Percentiles rank a stretch among this genome's conserved stretches.
These are phyloP conservation scores for Albophoma yamanashiensis DNA, from an alignment of 2,329 filamentous ascomycete species.

Conservation along the genomic window DNA sequence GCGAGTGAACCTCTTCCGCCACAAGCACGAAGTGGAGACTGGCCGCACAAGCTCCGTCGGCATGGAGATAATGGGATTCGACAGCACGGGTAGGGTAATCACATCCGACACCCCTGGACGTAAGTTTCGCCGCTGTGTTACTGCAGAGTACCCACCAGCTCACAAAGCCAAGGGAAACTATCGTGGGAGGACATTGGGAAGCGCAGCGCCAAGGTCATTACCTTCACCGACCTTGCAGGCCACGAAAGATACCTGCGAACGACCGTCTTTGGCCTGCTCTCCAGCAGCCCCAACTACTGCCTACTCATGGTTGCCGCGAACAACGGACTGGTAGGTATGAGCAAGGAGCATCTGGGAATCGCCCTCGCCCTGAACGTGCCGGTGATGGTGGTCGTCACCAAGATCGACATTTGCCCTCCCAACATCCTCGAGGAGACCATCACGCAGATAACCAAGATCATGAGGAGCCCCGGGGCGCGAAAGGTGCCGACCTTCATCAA, in stretches of 20 bases:
- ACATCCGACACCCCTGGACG: conserved; percentile 73
- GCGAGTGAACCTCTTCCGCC: conserved; percentile 88
- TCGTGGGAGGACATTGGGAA: conserved; percentile 98
- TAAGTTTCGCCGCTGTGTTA: conserved; percentile 29
- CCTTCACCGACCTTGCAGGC: conserved; percentile 89
- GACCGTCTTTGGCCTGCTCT: conserved; percentile 90
- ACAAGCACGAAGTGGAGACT: conserved; percentile 96
- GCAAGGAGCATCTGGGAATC: conserved; percentile 93
- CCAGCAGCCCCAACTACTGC: conserved; percentile 94
- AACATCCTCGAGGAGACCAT: conserved; percentile 93
- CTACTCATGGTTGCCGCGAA: conserved; percentile 97
- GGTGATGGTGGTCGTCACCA: conserved; percentile 95
- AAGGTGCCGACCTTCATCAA: conserved; percentile 97
- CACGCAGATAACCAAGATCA: conserved; percentile 79
- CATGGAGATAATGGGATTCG: conserved; percentile 98
- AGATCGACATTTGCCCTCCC: conserved; percentile 95
- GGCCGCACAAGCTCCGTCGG: conserved; percentile 92
- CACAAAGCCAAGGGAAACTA: conserved; percentile 38
- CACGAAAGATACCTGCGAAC: conserved; percentile 93
- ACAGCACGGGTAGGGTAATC: conserved; percentile 74
- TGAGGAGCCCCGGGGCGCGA: conserved; percentile 84
- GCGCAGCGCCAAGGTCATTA: conserved; percentile 90
- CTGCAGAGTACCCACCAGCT: background rate
- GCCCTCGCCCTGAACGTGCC: conserved; percentile 91
- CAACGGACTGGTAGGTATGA: conserved; percentile 95